A percentile compares a stretch with the other conserved stretches of the same genome.
Conservation (phyloP, 2,329 filamentous ascomycete species). For the Hypoxylon sp. region DNA sequence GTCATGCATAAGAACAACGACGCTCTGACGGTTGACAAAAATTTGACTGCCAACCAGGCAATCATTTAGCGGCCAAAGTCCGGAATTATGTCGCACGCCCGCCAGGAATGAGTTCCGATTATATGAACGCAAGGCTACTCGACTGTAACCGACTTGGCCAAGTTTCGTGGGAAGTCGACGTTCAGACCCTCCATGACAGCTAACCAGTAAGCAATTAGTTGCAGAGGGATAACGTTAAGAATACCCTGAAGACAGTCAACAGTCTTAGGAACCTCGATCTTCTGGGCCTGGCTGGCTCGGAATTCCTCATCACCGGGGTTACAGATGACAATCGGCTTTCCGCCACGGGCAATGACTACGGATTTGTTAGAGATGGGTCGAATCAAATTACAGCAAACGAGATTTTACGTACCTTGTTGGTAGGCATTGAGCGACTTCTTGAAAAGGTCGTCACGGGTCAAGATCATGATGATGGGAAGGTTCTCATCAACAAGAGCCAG, state of each 20-base stretch:
- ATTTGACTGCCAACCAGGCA: constrained; percentile 45
- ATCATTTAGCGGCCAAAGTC: constrained; percentile 49
- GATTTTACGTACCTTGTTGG: constrained; percentile 81
- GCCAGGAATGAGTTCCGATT: constrained; percentile 28
- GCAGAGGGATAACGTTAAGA: constrained; percentile 96
- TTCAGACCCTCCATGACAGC: constrained; percentile 96
- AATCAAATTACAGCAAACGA: background rate
- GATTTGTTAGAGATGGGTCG: constrained; percentile 45
- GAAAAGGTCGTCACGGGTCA: constrained; percentile 96
- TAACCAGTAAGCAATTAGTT: constrained; percentile 99
- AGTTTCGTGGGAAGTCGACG: constrained; percentile 97
- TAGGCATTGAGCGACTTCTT: constrained; percentile 99
- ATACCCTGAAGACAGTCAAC: constrained; percentile 97
- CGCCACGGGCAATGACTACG: constrained; percentile 91
- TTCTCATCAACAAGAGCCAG: constrained; percentile 98
- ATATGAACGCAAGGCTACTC: constrained; percentile 74
- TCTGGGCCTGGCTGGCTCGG: constrained; percentile 87
- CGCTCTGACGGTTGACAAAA: constrained; percentile 46
- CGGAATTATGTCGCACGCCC: constrained; percentile 42
- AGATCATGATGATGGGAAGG: constrained; percentile 99
- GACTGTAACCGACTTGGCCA: constrained; percentile 99
- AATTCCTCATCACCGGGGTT: constrained; percentile 93
- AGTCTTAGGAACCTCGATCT: constrained; percentile 97
- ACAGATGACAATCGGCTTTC: constrained; percentile 99
- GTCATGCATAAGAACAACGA: constrained; percentile 45